Base-by-base conservation (phyloP, 1,139 yeast species). In the Protomyces inouyei region DNA sequence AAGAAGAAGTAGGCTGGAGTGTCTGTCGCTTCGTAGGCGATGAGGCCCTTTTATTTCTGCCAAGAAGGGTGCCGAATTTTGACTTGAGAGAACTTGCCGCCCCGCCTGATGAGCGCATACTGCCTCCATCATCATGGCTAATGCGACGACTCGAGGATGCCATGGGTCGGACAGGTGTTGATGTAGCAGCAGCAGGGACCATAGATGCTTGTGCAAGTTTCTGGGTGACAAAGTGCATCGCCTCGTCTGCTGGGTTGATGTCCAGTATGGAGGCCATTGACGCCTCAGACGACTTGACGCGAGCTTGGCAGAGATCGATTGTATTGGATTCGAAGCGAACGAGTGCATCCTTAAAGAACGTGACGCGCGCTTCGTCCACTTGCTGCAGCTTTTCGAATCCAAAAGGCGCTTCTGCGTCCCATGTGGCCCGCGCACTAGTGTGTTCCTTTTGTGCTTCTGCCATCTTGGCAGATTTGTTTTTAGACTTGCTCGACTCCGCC, bases 381-480 rank as follows among this genome's bases (percentile, higher is more conserved):
- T 79, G 80, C 74, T 90, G 96, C 74, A 91, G 85, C 70, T 84
- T 84, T 70, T 86, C 88, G 72, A 89, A 86, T 48, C 87, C 83
- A 68, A 81, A 84, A 1, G 96, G 95, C 0, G 95, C 93, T 73
- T 86, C 85, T 66, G 82, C 79, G 68, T 85, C 86, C 96, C 97
- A 91, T 59, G 64, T 65, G 56, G 72, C 72, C 28, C 70, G 71
- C 23, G 73, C 68, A 14, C 32, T 45, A 5, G 38, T 43, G 6
- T 43, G 23, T 12, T 60, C 59, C 35, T 46, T 52, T n/a, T 54
- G 54, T 6, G 64, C 64, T n/a, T 60, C 64, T n/a, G 36, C 46
- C 37, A 36, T 53, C 40, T 60, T 60, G 25, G 45, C 46, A 10
- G 59, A 45, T 28, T 43, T 60, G 55, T 60, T 60, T 40, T 60